Evolutionary conservation across 805 yeast species (phyloP).

Genomic region (Sugiyamaella valdiviana): DNA sequence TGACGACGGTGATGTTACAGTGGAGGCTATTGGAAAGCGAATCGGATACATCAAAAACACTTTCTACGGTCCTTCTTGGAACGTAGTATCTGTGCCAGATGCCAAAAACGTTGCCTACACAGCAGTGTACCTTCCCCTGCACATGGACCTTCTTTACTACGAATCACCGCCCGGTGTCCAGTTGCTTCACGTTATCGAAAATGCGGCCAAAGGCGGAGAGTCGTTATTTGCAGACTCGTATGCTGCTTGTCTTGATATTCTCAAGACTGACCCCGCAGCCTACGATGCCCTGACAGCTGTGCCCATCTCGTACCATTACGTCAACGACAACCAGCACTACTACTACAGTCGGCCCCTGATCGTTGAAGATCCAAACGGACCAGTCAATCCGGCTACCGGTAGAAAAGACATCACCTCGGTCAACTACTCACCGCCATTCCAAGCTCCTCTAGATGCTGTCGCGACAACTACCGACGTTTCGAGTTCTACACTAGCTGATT

Average conservation of each 20-base stretch:
- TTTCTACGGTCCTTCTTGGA: slow-evolving; percentile 65
- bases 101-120: slow-evolving; percentile 71
- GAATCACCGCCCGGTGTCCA: slow-evolving; percentile 81
- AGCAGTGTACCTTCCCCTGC: slow-evolving; percentile 56
- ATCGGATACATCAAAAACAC: slow-evolving; percentile 67
- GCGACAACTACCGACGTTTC: slow-evolving; percentile 36
- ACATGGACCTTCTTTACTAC: slow-evolving; percentile 70
- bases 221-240: slow-evolving; percentile 65
- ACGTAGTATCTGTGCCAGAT: slow-evolving; percentile 47
- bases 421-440: slow-evolving; percentile 78
- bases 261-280: slow-evolving; percentile 52
- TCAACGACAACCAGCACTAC: slow-evolving; percentile 55
- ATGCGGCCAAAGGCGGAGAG: slow-evolving; percentile 55
- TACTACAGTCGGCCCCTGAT: slow-evolving; percentile 57
- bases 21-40: slow-evolving; percentile 43
- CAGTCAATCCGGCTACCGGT: slow-evolving; percentile 26
- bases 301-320: slow-evolving; percentile 66
- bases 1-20: slow-evolving; percentile 22
- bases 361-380: slow-evolving; percentile 45
- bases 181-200: slow-evolving; percentile 48
- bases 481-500: slow-evolving; percentile 43
- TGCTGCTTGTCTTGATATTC: slow-evolving; percentile 53
- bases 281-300: slow-evolving; percentile 54
- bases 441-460: slow-evolving; percentile 58
- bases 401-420: slow-evolving; percentile 44